Base-by-base conservation (phyloP, 345 rosid species). In the Linum lewisii region DNA sequence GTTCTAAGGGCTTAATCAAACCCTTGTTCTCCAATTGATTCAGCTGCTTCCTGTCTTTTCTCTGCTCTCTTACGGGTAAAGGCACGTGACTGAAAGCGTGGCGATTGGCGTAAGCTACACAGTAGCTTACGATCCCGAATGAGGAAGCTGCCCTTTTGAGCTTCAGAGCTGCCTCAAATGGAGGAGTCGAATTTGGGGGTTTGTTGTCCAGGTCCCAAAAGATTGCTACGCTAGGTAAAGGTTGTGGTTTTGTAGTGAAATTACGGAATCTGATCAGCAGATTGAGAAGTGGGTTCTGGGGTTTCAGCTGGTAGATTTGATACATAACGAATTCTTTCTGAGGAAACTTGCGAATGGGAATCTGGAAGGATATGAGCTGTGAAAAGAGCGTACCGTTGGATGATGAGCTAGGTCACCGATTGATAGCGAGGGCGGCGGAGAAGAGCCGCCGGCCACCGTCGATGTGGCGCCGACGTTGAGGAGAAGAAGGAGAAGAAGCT, bases 161-260 rank as follows among this genome's bases (percentile, higher is more conserved):
- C 81, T 78, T 86, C 6, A 78, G 51, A 38, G 95, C 96, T 26
- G 90, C 95, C 11, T 84, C 92, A 65, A 66, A 81, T 0, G 92
- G 90, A 34, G 88, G 82, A 67, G 73, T 57, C 24, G 95, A 72
- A 32, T 73, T 82, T 0, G 92, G 95, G 24, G 86, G 86, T 71
- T 82, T 88, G 70, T 82, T 85, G 66, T 88, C 96, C 66, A 91
- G 78, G 69, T 91, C 96, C 96, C 96, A 91, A 81, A 88, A 85
- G 50, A 91, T 54, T 24, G 80, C 98, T 32, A 88, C 88, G 34
- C 57, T 69, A 22, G 56, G 47, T 69, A 53, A 64, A 50, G 44
- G 42, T 21, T 81, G 66, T 25, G 69, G 13, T 4, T 42, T 11
- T 42, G 47, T 42, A 16, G 4, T 42, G 47, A 42, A 5, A 42